Evolutionary conservation across 2,329 filamentous ascomycete genomes (phyloP).

Genomic region (Ceratocystis huliohia): DNA sequence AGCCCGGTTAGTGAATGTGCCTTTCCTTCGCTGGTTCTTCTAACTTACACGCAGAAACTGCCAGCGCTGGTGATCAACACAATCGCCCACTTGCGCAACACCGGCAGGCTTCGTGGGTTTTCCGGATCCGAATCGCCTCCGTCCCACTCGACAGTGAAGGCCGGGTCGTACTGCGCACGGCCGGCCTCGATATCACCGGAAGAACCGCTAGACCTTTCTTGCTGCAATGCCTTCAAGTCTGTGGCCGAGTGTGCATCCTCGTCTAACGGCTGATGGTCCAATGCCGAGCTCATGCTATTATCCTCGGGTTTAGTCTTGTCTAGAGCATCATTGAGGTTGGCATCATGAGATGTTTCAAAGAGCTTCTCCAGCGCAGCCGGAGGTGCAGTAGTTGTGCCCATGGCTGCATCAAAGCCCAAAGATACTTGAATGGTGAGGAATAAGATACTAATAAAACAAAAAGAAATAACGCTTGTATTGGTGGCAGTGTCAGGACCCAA

Average conservation of each 20-base stretch:
- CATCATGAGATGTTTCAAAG: not conserved
- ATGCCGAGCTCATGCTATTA: not conserved
- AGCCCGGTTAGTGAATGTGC: slow-evolving; percentile 19
- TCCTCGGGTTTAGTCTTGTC: not conserved
- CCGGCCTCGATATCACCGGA: slow-evolving; percentile 25
- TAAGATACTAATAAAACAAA: not conserved
- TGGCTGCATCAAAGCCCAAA: not conserved
- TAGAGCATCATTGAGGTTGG: not conserved
- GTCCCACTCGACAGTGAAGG: slow-evolving; percentile 63
- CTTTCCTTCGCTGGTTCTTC: not conserved
- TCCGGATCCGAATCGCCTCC: slow-evolving; percentile 56
- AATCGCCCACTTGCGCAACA: slow-evolving; percentile 63
- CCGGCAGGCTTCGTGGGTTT: slow-evolving; percentile 58
- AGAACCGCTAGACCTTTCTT: slow-evolving; percentile 33
- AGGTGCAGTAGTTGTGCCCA: not conserved
- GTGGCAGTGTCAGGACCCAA: not conserved
- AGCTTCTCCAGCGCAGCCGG: not conserved
- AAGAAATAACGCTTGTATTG: not conserved
- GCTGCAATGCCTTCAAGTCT: not conserved
- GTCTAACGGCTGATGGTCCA: not conserved
- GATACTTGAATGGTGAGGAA: not conserved
- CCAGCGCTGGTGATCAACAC: slow-evolving; percentile 60
- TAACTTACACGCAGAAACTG: slow-evolving; percentile 69
- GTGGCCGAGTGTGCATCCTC: not conserved
- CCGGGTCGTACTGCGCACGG: not conserved